These are phyloP conservation scores for Monoraphidium neglectum DNA, from an alignment of 139 green algal species.

Conservation along the genomic window DNA sequence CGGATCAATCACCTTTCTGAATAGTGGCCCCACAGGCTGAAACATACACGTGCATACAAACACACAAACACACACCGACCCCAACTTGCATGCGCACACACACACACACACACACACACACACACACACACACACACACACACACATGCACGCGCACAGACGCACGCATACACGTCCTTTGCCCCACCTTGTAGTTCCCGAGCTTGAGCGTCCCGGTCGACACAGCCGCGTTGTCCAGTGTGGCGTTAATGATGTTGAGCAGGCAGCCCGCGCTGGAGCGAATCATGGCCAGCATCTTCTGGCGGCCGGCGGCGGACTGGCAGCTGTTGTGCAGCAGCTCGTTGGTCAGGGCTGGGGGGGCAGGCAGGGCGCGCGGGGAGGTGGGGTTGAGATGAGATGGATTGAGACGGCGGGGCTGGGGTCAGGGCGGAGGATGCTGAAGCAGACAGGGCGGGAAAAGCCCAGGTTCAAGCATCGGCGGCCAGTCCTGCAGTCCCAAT, in stretches of 20 bases:
- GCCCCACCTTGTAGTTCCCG: not conserved
- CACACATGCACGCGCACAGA: no score
- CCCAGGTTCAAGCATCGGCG: not conserved
- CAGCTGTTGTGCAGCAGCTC: slow-evolving; percentile 35
- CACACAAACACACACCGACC: no score
- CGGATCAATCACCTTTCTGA: no score
- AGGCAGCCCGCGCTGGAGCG: slow-evolving; percentile 44
- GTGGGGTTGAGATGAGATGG: no score
- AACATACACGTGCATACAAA: no score
- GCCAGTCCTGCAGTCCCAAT: no score
- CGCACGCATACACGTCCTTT: no score
- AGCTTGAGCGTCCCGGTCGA: not conserved
- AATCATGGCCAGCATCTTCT: slow-evolving; percentile 40
- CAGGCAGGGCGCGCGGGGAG: no score
- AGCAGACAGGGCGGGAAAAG: not conserved
- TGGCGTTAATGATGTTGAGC: slow-evolving; percentile 49
- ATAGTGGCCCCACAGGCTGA: no score
- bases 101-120: no score
- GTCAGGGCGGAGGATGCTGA: not conserved
- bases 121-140: no score
- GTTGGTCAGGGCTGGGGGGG: slow-evolving; percentile 32
- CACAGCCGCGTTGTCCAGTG: slow-evolving; percentile 23
- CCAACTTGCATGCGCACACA: no score
- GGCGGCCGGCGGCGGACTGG: slow-evolving; percentile 4
- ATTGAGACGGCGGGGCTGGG: not conserved